These are phyloP conservation scores for Epichloe amarillans DNA, from an alignment of 2,329 filamentous ascomycete species.

Conservation along the genomic window DNA sequence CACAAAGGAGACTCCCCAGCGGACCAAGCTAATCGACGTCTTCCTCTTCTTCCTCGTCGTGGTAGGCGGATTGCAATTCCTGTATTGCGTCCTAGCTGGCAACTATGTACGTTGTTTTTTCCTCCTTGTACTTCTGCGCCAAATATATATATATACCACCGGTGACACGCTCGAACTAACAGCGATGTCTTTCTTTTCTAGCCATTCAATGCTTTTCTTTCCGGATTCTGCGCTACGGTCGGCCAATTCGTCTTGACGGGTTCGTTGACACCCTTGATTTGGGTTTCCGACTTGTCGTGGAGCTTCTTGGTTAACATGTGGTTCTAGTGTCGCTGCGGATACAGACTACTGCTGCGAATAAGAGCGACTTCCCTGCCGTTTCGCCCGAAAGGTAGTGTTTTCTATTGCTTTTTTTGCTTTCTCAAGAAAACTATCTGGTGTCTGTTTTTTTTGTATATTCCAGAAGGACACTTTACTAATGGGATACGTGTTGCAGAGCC, in stretches of 20 bases:
- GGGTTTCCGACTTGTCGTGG: background rate
- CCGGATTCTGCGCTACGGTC: slow-evolving; percentile 86
- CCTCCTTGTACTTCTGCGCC: background rate
- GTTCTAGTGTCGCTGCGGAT: slow-evolving; percentile 58
- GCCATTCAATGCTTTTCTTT: slow-evolving; percentile 98
- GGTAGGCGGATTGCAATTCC: slow-evolving; percentile 81
- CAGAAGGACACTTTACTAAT: background rate
- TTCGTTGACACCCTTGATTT: slow-evolving; percentile 24
- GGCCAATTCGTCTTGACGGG: slow-evolving; percentile 96
- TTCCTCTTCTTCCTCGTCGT: slow-evolving; percentile 82
- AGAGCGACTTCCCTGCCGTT: slow-evolving; percentile 59
- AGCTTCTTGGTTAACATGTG: background rate
- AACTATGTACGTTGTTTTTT: slow-evolving; percentile 64
- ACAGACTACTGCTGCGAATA: slow-evolving; percentile 78
- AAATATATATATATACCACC: background rate
- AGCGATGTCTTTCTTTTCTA: slow-evolving; percentile 22
- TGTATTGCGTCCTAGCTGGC: slow-evolving; percentile 81
- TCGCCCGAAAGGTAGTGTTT: slow-evolving; percentile 61
- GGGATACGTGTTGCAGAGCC: slow-evolving; percentile 41
- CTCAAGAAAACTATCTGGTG: background rate
- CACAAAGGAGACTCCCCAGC: slow-evolving; percentile 66
- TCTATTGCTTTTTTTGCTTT: too few relatives aligned
- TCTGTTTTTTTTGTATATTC: background rate
- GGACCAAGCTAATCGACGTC: slow-evolving; percentile 79
- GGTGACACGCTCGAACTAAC: slow-evolving; percentile 8